Base-by-base conservation (phyloP, 2,329 filamentous ascomycete genomes). In the Apiospora koreana region DNA sequence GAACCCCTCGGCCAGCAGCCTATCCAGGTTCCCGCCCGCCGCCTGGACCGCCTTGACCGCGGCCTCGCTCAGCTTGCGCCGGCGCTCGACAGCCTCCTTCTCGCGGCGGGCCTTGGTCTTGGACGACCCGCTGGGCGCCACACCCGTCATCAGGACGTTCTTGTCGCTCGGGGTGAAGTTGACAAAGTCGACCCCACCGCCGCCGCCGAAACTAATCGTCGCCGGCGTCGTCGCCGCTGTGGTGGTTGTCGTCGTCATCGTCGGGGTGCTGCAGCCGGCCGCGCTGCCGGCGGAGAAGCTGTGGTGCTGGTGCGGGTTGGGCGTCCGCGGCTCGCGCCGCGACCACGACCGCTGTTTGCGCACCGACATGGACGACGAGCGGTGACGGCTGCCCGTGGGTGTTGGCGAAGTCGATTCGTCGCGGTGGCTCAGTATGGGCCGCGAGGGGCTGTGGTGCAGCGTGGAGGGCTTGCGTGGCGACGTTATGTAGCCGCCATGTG, bases 21-120 rank as follows among this genome's bases (percentile, higher is more conserved):
- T 85, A 68, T 85, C 81, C 5, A 89, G 83, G 74, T 94, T 91
- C 2, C 92, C 93, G 1, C 93, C 93, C 0, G 90, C 92, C 14
- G 91, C 92, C 69, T 88, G 84, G 0, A 94, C 89, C 10, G 91
- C 92, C 79, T 89, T 89, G 73, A 92, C 82, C 41, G 92, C 91
- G 9, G 90, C 89, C 79, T 93, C 89, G 76, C 88, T 91, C 69
- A 95, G 78, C 78, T 88, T 86, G 74, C 91, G 83, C 76, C 93
- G 86, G 81, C 92, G 91, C 77, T 98, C 95, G 68, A 88, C 86
- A 1, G 94, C 94, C 83, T 98, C 95, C 80, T 94, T 93, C 81
- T 98, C 95, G 67, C 96, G 85, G 69, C 94, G 85, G n/a, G 94
- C 94, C 80, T 98, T 98, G 10, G 96, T 98, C 87, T 98, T 98